These are phyloP conservation scores for Mortierella claussenii DNA, from an alignment of 192 early-diverging fungal species.

Conservation along the genomic window DNA sequence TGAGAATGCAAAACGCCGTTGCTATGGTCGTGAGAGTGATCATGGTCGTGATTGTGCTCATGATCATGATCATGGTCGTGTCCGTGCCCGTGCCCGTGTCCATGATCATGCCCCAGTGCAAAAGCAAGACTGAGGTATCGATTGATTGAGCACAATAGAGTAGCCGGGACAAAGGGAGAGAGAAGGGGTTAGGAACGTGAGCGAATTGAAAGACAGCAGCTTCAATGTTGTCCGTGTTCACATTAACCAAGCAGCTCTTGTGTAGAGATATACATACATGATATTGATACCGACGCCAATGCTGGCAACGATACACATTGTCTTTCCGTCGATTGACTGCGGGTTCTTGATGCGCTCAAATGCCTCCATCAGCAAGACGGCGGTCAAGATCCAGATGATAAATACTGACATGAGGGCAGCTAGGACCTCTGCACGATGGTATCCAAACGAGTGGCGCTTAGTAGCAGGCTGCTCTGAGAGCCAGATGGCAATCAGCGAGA, in stretches of 20 bases:
- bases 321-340: constrained; percentile 68
- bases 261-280: constrained; percentile 70
- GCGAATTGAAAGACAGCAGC: too few species aligned
- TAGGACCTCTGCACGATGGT: constrained; percentile 81
- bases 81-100: constrained; percentile 55
- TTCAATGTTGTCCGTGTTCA: too few species aligned
- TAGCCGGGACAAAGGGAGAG: neutral
- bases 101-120: constrained; percentile 60
- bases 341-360: constrained; percentile 74
- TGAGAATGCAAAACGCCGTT: constrained; percentile 28
- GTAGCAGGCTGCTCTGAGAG: constrained; percentile 52
- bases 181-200: too few species aligned
- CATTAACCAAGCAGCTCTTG: too few species aligned
- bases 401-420: constrained; percentile 82
- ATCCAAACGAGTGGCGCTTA: constrained; percentile 73
- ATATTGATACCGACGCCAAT: constrained; percentile 82
- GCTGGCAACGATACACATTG: constrained; percentile 76
- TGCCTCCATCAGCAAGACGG: constrained; percentile 75
- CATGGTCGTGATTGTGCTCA: constrained; percentile 37
- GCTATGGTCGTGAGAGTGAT: constrained; percentile 10
- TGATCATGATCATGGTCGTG: constrained; percentile 60
- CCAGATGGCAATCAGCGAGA: constrained; percentile 68
- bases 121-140: constrained; percentile 66
- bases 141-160: too few species aligned
- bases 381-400: constrained; percentile 83